phyloP scores from a whole-genome alignment of 2,329 filamentous ascomycete species.

The Tympanopsis confertula region DNA sequence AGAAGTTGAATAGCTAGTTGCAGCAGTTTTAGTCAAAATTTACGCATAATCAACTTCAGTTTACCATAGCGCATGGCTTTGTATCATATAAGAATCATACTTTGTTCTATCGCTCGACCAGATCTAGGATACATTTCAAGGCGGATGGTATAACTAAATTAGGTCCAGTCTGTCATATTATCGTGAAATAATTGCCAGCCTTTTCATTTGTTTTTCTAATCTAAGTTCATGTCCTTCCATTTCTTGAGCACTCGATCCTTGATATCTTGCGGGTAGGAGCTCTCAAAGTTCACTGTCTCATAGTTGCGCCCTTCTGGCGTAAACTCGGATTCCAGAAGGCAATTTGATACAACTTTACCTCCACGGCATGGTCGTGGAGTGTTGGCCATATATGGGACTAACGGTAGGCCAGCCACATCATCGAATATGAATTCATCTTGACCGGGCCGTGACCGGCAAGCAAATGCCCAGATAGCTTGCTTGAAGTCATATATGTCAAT shows the following conservation, averaged over 20 bases:
- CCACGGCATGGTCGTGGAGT: constrained; percentile 15
- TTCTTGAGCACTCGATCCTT: constrained; percentile 21
- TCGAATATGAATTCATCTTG: constrained; percentile 30
- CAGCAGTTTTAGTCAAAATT: too few species aligned
- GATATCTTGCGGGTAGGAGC: constrained; percentile 23
- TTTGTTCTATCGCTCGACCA: too few species aligned
- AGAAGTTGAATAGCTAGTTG: too few species aligned
- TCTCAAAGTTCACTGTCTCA: constrained; percentile 17
- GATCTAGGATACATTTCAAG: too few species aligned
- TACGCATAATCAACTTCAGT: too few species aligned
- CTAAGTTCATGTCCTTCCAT: constrained; percentile 20
- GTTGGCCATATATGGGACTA: constrained; percentile 35
- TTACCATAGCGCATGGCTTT: too few species aligned
- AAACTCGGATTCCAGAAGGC: constrained; percentile 28
- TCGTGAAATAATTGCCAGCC: too few species aligned
- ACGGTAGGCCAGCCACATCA: constrained; percentile 25
- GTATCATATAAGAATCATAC: too few species aligned
- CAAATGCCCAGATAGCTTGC: constrained; percentile 35
- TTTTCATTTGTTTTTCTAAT: too few species aligned
- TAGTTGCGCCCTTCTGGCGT: constrained; percentile 18
- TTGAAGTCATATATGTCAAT: constrained; percentile 31
- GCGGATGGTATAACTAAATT: too few species aligned
- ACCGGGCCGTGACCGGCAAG: constrained; percentile 30
- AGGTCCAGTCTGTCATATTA: too few species aligned
- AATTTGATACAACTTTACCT: constrained; percentile 33